Base-by-base conservation (phyloP, 495 filamentous ascomycete species). In the Hapsidospora chrysogenum region DNA sequence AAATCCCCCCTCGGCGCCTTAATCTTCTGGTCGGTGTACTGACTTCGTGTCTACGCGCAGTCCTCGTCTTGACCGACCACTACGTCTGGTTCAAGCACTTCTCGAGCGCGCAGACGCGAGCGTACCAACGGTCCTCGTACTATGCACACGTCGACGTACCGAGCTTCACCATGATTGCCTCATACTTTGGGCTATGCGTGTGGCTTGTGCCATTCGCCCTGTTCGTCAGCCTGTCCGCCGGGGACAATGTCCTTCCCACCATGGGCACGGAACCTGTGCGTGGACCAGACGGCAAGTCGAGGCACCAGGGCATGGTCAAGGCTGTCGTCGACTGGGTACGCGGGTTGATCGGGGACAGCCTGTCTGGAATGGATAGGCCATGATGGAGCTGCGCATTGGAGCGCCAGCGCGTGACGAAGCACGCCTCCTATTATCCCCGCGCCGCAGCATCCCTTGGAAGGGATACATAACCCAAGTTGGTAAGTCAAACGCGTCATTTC, bases 11-110 rank as follows among this genome's bases (percentile, higher is more conserved):
- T 13, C 9, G 15, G 29, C 20, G 20, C 14, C 34, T 31, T 2
- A 9, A 17, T 15, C 14, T 9, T 21, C 29, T 30, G 14, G 14
- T 7, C 9, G 10, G 6, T 32, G 15, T 43, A 31, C 50, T 51
- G 14, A 50, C 31, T 17, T 10, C 28, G 22, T 8, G 10, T 19
- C 5, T n/a, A 26, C 10, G 16, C 18, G 3, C 22, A 85, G 68
- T 74, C 9, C 69, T 95, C 26, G 89, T 97, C 26, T 56, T 92
- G 13, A 41, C 79, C n/a, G 95, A 97, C 56, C 89, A 97, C 54
- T 92, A 80, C 60, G 66, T 95, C 32, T 97, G 89, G 87, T 96
- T 97, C 62, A 74, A 70, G 28, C 78, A 94, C 55, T 96, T 97
- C 56, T 87, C 83, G 14, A 60, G 64, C 36, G 64, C 70, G 9